These are phyloP conservation scores for Scedosporium apiospermum DNA, from an alignment of 2,329 filamentous ascomycete species.

Conservation along the genomic window DNA sequence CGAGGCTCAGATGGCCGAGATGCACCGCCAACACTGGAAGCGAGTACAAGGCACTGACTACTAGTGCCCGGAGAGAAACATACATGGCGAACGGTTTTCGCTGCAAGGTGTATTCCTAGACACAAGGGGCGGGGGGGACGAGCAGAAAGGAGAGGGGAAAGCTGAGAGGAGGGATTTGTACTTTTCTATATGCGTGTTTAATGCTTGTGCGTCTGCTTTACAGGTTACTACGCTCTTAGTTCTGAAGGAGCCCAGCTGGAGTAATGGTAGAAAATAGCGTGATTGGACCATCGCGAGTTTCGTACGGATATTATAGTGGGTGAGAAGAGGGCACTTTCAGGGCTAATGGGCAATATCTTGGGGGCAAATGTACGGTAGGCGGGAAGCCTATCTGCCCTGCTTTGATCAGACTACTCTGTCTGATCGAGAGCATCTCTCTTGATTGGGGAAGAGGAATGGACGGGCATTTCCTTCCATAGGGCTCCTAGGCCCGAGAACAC, in stretches of 20 bases:
- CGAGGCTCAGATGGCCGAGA: conserved; percentile 44
- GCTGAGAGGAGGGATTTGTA: not conserved
- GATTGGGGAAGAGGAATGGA: not conserved
- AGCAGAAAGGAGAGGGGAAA: not conserved
- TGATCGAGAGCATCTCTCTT: not conserved
- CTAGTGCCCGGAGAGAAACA: not conserved
- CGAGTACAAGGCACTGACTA: conserved; percentile 1
- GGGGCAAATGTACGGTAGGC: not conserved
- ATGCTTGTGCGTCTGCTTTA: too few species aligned
- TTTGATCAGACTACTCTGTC: not conserved
- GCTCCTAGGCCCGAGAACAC: not conserved
- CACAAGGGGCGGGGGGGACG: not conserved
- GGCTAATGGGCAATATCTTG: not conserved
- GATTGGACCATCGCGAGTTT: not conserved
- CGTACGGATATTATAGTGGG: not conserved
- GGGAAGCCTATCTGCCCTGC: not conserved
- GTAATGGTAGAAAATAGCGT: not conserved
- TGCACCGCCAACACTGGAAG: conserved; percentile 28
- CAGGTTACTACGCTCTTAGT: too few species aligned
- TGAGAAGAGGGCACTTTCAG: not conserved
- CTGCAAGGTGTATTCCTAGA: not conserved
- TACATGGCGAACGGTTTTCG: not conserved
- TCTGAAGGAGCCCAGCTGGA: too few species aligned
- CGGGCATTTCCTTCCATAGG: not conserved
- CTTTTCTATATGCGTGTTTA: not conserved